A percentile compares a stretch with the other conserved stretches of the same genome.
These are phyloP conservation scores for Hyphodiscus sp. DNA, from an alignment of 2,329 filamentous ascomycete species.

Conservation along the genomic window DNA sequence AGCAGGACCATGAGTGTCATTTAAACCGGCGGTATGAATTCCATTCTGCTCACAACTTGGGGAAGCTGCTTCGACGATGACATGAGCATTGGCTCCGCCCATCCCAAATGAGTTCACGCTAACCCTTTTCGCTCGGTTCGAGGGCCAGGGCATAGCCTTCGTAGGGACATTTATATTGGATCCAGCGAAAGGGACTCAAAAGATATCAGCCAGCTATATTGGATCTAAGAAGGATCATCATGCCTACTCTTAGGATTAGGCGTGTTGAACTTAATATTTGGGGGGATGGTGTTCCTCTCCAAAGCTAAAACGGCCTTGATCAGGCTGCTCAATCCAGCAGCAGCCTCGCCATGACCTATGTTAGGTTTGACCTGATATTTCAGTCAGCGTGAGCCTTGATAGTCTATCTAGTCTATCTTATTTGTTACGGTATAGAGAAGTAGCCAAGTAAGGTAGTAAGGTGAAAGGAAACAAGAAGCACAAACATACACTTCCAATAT, in stretches of 20 bases:
- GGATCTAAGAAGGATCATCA: neutral
- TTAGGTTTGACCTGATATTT: neutral
- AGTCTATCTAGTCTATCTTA: no score
- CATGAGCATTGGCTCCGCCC: slow-evolving; percentile 29
- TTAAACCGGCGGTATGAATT: neutral
- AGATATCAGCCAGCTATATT: neutral
- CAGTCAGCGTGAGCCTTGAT: neutral
- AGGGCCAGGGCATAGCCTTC: neutral
- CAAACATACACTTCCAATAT: slow-evolving; percentile 16
- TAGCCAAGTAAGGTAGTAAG: slow-evolving; percentile 12
- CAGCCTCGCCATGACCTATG: neutral
- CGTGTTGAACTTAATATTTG: neutral
- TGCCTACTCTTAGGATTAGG: neutral
- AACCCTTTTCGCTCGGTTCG: slow-evolving; percentile 28
- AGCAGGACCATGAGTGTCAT: neutral
- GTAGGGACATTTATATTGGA: neutral
- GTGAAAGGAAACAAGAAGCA: neutral
- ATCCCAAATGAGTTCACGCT: slow-evolving; percentile 30
- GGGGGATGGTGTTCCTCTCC: neutral
- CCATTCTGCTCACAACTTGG: no score
- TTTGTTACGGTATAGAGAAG: no score
- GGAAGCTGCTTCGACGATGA: neutral
- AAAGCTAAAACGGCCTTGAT: neutral
- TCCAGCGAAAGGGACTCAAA: neutral
- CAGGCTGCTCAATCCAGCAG: neutral